phyloP scores from a whole-genome alignment of 2,329 filamentous ascomycete genomes.

The Venturiaceae sp. region DNA sequence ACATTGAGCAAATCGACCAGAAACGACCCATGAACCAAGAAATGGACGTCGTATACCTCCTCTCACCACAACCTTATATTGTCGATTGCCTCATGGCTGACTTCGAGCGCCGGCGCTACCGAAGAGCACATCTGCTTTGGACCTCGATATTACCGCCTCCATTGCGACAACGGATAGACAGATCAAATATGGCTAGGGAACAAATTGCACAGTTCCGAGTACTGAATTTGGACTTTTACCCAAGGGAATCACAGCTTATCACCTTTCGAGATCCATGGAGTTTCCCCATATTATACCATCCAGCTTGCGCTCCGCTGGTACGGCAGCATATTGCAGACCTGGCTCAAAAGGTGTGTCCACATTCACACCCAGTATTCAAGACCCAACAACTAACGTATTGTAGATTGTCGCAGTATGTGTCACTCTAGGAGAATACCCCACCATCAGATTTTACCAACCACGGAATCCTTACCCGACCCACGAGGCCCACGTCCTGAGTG shows the following conservation, averaged over 20 bases:
- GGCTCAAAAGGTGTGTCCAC: slow-evolving; percentile 65
- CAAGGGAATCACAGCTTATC: slow-evolving; percentile 81
- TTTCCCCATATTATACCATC: slow-evolving; percentile 87
- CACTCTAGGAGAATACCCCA: slow-evolving; percentile 85
- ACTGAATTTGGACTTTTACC: slow-evolving; percentile 79
- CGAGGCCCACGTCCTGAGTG: slow-evolving; percentile 79
- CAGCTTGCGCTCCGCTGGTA: slow-evolving; percentile 76
- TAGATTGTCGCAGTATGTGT: slow-evolving; percentile 83
- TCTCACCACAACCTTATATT: slow-evolving; percentile 77
- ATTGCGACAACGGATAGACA: slow-evolving; percentile 65
- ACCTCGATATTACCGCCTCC: slow-evolving; percentile 63
- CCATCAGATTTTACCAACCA: slow-evolving; percentile 83
- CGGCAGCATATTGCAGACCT: slow-evolving; percentile 72
- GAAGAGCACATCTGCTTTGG: slow-evolving; percentile 75
- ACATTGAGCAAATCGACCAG: slow-evolving; percentile 91
- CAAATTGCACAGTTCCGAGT: slow-evolving; percentile 74
- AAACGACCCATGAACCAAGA: slow-evolving; percentile 71
- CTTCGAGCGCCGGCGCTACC: slow-evolving; percentile 75
- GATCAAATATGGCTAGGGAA: slow-evolving; percentile 56
- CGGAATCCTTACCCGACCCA: slow-evolving; percentile 61
- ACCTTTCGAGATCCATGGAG: slow-evolving; percentile 94
- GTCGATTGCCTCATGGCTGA: slow-evolving; percentile 92
- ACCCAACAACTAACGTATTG: background rate
- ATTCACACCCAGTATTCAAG: background rate
- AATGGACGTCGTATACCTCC: slow-evolving; percentile 91